These are phyloP conservation scores for Lasiosphaeria ovina DNA, from an alignment of 495 filamentous ascomycete genomes.

Conservation along the genomic window DNA sequence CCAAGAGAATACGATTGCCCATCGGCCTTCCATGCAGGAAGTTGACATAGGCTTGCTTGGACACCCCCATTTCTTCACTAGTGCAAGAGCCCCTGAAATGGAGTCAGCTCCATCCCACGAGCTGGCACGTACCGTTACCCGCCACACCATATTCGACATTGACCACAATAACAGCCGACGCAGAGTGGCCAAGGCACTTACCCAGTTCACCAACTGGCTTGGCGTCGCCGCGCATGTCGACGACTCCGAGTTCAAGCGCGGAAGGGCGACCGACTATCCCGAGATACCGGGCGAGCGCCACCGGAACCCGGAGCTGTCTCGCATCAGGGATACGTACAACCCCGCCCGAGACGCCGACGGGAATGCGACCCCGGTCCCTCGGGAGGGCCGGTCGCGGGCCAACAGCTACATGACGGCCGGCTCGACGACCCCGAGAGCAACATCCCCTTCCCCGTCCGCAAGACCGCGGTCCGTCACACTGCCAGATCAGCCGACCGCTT, in stretches of 20 bases:
- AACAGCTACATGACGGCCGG: neutral
- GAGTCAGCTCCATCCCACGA: neutral
- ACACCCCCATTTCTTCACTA: neutral
- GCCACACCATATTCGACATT: constrained; percentile 6
- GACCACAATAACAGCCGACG: constrained; percentile 34
- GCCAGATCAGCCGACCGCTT: neutral
- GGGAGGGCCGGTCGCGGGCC: constrained; percentile 2
- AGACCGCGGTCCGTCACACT: neutral
- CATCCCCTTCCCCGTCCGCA: neutral
- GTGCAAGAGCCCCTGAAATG: neutral
- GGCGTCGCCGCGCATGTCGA: constrained; percentile 43
- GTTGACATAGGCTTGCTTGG: neutral
- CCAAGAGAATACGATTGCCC: neutral
- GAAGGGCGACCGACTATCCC: constrained; percentile 46
- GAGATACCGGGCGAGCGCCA: constrained; percentile 47
- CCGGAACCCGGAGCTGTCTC: neutral
- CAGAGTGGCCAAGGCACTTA: constrained; percentile 40
- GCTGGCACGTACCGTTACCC: neutral
- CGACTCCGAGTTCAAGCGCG: constrained; percentile 44
- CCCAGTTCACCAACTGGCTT: constrained; percentile 34
- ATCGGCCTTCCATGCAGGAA: neutral
- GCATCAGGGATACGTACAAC: constrained; percentile 1
- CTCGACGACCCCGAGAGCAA: neutral
- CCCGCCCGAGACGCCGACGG: constrained; percentile 3
- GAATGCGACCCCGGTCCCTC: neutral